These are phyloP conservation scores for Pluteus cervinus DNA, from an alignment of 768 basidiomycete species.

Conservation along the genomic window DNA sequence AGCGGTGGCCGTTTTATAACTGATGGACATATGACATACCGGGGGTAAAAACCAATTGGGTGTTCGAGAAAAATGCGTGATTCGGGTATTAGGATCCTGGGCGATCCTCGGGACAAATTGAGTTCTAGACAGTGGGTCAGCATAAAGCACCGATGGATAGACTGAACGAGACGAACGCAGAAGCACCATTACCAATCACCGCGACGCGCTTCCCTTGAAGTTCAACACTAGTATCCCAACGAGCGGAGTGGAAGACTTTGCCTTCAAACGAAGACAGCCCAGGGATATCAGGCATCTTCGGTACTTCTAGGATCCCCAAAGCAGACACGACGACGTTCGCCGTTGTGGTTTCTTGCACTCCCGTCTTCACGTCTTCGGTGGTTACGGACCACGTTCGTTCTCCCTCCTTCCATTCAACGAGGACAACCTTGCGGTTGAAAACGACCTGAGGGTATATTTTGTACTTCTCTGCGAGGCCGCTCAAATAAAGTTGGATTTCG, in stretches of 20 bases:
- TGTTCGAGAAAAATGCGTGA: slow-evolving; percentile 11
- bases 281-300: slow-evolving; percentile 28
- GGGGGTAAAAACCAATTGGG: slow-evolving; percentile 10
- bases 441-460: slow-evolving; percentile 30
- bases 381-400: slow-evolving; percentile 30
- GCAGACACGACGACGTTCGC: slow-evolving; percentile 49
- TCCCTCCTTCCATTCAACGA: slow-evolving; percentile 37
- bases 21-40: background rate
- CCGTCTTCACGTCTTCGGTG: slow-evolving; percentile 25
- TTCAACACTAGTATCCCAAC: slow-evolving; percentile 36
- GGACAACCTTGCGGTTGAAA: slow-evolving; percentile 38
- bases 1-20: too few relatives aligned
- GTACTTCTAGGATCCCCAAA: slow-evolving; percentile 40
- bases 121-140: slow-evolving; percentile 5
- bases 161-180: slow-evolving; percentile 12
- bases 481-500: slow-evolving; percentile 35
- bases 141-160: background rate
- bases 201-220: slow-evolving; percentile 44
- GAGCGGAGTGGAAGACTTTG: slow-evolving; percentile 44
- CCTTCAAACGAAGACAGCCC: slow-evolving; percentile 39
- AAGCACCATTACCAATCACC: slow-evolving; percentile 49
- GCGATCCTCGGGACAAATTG: slow-evolving; percentile 12
- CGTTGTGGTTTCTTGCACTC: slow-evolving; percentile 18
- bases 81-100: slow-evolving; percentile 4
- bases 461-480: slow-evolving; percentile 32